Evolutionary conservation across 345 rosid genomes (phyloP), one percentile per base, ranked within the genome.

Genomic region (Euphorbia lathyris): DNA sequence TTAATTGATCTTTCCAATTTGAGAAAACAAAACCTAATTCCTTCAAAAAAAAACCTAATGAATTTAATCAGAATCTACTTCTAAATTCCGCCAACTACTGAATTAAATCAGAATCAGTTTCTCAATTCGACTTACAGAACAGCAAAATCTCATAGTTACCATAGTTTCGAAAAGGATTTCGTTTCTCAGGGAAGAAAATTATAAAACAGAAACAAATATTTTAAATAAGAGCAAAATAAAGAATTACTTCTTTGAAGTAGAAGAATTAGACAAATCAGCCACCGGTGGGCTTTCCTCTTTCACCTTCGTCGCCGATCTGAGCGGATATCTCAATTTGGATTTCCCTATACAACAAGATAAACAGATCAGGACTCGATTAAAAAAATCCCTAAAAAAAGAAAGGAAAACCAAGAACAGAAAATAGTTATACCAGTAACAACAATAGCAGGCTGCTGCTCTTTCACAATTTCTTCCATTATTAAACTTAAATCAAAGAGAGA

Each of bases 311-410:
- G 91, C 88, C 17, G 97, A 94, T 83, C 98, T 85, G 29, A 94
- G 86, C 58, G 95, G 93, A 79, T 91, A 90, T 58, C 90, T 81
- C 13, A 85, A 67, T 75, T 86, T 91, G 34, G 97, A 81, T 72
- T 86, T 91, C 77, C 68, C 83, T 26, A 78, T 13, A 22, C 6
- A 27, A 1, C 2, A 16, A 45, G n/a, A 1, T 45, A 14, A 45
- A 11, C 51, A 57, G 23, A 40, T 43, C 30, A 65, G n/a, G n/a
- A 23, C 26, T 17, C 34, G 23, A 38, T 65, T 27, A 0, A 10
- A 10, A 2, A 53, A 40, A n/a, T 34, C 9, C 0, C 26, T 0
- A 34, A 20, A 43, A 58, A 29, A 9, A 43, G 56, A 43, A 58
- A 0, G 0, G 19, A 47, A 5, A 30, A 20, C 60, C 40, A 47